Evolutionary conservation across 2,329 filamentous ascomycete genomes (phyloP), one percentile per base, ranked within the genome.

Genomic region (Pseudogymnoascus sp.): DNA sequence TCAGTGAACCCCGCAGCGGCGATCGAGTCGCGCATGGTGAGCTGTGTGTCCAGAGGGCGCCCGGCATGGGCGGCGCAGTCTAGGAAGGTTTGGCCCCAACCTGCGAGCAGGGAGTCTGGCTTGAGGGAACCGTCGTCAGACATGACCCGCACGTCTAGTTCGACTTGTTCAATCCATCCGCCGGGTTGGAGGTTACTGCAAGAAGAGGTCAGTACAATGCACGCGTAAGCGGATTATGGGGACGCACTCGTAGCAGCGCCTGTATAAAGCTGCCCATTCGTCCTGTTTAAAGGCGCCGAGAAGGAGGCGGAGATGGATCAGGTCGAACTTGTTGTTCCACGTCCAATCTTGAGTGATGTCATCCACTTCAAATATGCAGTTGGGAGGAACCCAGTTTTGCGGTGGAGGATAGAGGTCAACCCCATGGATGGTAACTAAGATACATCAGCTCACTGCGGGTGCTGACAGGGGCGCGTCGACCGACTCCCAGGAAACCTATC

Each of bases 291-390:
- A 69, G 8, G 68, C 65, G 29, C 62, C 62, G 29, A 58, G 26
- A 12, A 63, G 39, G n/a, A 41, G 12, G 10, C 62, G 60, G 35
- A 39, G 65, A 65, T 58, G 68, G 63, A 82, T 77, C 63, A 76
- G 78, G 67, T 81, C 78, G 67, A 81, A 81, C 65, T 78, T 72
- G 1, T 73, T 69, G 64, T 77, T 78, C 1, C 33, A 61, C n/a
- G 78, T 71, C 81, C 80, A 83, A 6, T 76, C 71, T 61, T 77
- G 65, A 21, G 66, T 63, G 14, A 66, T 62, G 31, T 68, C 68
- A 60, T 69, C 68, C 3, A 69, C 67, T 60, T 69, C 66, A 11
- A 69, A 63, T 43, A 66, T 58, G 59, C 67, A 69, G 35, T 69
- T 69, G 14, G 68, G 68, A 12, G 68, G 68, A 6, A 68, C 62